Base-by-base conservation (phyloP, 345 rosid species). In the Acer campestre region DNA sequence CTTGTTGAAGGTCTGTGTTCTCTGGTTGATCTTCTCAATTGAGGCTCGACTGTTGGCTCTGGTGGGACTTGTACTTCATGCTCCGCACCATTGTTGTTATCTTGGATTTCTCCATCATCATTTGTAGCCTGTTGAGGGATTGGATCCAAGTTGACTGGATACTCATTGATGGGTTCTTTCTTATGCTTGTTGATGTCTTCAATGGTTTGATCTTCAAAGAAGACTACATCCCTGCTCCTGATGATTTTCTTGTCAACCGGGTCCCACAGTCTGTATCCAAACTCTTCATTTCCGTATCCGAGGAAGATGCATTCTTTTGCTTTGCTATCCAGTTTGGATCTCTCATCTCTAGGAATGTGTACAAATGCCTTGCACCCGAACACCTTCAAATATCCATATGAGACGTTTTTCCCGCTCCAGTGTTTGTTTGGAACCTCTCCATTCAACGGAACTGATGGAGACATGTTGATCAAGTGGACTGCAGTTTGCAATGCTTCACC, bases 401-500 rank as follows among this genome's bases (percentile, higher is more conserved):
- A 31, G 7, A 72, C 9, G 35, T 72, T 48, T 55, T 72, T 69
- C 9, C 48, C 3, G 18, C 16, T 67, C 67, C 38, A 76, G 1
- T 55, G 20, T 42, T 40, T 55, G n/a, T 76, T 14, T 27, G 75
- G 25, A 7, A 77, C 59, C 4, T 7, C 72, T 23, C 22, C 25
- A 2, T 58, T 14, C 11, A 77, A 10, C 31, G 63, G 35, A 10
- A 11, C 44, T 3, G 6, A 68, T 20, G 61, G 75, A 18, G 68
- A 68, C 16, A 67, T 63, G 17, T 76, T 76, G 14, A 67, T 53
- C 20, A 75, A 48, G 8, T 42, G 44, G 46, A 48, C 44, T 38
- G 40, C 16, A 29, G 10, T 76, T 2, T 25, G 12, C 40, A 76
- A 20, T 11, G 7, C 40, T 25, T 76, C 56, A 29, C 56, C 61